Evolutionary conservation across 1,284 basidiomycete species (phyloP).

Genomic region (Puccinia coronata): DNA sequence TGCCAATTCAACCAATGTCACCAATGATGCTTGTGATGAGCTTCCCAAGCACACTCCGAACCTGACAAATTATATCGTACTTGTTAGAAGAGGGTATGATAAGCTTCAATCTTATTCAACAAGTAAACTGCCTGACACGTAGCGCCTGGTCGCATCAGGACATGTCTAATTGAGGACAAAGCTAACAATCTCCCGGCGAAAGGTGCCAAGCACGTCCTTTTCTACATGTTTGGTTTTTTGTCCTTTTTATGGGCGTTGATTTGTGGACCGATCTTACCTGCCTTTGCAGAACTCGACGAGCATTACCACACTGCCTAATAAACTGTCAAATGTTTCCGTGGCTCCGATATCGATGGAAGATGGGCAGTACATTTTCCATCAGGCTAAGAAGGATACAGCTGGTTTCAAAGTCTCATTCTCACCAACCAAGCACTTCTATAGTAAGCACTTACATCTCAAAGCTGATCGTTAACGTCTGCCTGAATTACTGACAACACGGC

Average conservation of each 20-base stretch:
- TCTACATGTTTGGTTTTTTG: conserved; percentile 24
- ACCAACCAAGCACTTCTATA: background rate
- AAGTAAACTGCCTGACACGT: background rate
- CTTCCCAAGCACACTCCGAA: conserved; percentile 17
- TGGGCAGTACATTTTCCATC: conserved; percentile 5
- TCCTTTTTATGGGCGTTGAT: background rate
- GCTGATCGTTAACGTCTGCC: too few relatives aligned
- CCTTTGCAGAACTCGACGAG: conserved; percentile 6
- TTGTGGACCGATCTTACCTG: too few relatives aligned
- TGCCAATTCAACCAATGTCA: conserved; percentile 17
- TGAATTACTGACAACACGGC: too few relatives aligned
- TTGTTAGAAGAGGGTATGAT: conserved; percentile 7
- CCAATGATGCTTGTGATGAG: conserved; percentile 29
- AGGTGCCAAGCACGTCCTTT: conserved; percentile 42
- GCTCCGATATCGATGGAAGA: conserved; percentile 9
- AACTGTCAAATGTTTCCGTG: background rate
- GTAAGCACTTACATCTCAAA: too few relatives aligned
- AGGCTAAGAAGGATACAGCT: background rate
- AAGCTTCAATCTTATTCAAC: too few relatives aligned
- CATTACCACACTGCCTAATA: background rate
- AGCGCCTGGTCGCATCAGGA: conserved; percentile 3
- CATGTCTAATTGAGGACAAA: conserved; percentile 5
- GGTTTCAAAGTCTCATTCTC: background rate
- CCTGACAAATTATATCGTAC: conserved; percentile 28
- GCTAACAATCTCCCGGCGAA: conserved; percentile 13